A percentile compares a stretch with the other conserved stretches of the same genome.
phyloP scores from a whole-genome alignment of 1,139 yeast genomes.

The Suhomyces kunorum region DNA sequence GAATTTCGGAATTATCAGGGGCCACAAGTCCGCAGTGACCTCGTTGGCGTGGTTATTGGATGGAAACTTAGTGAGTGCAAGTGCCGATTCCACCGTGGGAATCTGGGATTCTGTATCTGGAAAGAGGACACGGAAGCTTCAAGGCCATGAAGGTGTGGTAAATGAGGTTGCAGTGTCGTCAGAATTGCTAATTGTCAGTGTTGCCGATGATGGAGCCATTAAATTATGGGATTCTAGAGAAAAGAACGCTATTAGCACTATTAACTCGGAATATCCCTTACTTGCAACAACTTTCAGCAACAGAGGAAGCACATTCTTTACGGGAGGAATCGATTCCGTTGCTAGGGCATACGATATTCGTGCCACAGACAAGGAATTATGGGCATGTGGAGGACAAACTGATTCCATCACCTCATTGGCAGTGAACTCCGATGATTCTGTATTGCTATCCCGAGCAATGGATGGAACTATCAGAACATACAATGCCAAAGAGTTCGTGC shows the following conservation, averaged over 20 bases:
- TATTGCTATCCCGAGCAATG: constrained; percentile 56
- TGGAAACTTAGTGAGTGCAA: constrained; percentile 41
- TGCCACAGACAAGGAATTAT: constrained; percentile 39
- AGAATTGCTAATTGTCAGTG: constrained; percentile 48
- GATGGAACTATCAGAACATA: constrained; percentile 60
- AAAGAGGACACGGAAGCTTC: constrained; percentile 51
- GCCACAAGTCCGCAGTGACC: constrained; percentile 56
- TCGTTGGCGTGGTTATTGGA: constrained; percentile 48
- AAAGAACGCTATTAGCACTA: constrained; percentile 30
- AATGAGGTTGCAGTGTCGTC: constrained; percentile 48
- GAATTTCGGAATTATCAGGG: constrained; percentile 42
- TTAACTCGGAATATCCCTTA: constrained; percentile 57
- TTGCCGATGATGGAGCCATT: constrained; percentile 65
- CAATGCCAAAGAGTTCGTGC: constrained; percentile 50
- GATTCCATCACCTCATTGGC: constrained; percentile 55
- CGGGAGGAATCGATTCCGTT: constrained; percentile 69
- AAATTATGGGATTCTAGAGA: constrained; percentile 66
- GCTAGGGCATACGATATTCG: constrained; percentile 60
- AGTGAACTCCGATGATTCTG: constrained; percentile 50
- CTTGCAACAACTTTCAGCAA: constrained; percentile 49
- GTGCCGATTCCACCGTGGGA: constrained; percentile 55
- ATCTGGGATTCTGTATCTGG: constrained; percentile 67
- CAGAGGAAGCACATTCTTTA: constrained; percentile 47
- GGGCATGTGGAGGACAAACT: constrained; percentile 47
- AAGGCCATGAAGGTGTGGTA: constrained; percentile 54